These are phyloP conservation scores for Aspergillus viridinutans DNA, from an alignment of 2,329 filamentous ascomycete species.

Conservation along the genomic window DNA sequence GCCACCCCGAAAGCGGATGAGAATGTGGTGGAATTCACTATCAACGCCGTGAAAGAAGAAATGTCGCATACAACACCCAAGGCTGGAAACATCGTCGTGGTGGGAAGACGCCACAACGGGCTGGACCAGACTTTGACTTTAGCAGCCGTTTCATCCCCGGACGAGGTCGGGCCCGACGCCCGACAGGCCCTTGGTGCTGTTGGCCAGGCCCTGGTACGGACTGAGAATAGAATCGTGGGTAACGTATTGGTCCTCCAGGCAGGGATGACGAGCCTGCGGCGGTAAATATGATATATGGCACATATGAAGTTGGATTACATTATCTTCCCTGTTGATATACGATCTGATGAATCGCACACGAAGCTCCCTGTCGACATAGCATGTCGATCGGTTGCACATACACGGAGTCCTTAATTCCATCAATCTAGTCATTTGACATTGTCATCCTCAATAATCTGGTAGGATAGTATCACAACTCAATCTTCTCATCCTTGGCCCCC, in stretches of 20 bases:
- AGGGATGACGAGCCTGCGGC: conserved; percentile 14
- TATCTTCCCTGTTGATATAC: not conserved
- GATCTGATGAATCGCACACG: no score
- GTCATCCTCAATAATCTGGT: no score
- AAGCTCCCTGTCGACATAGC: no score
- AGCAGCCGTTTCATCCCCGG: conserved; percentile 27
- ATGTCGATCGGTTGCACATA: no score
- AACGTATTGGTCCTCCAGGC: conserved; percentile 70
- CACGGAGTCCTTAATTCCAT: no score
- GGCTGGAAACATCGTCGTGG: conserved; percentile 66
- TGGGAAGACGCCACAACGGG: conserved; percentile 50
- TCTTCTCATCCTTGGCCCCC: not conserved
- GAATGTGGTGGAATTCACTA: conserved; percentile 37
- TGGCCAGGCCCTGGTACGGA: conserved; percentile 46
- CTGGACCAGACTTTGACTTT: conserved; percentile 5
- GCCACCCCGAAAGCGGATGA: conserved; percentile 39
- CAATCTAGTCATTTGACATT: no score
- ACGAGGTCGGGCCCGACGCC: conserved; percentile 31
- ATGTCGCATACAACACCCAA: conserved; percentile 60
- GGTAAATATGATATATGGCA: not conserved
- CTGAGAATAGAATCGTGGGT: conserved; percentile 56
- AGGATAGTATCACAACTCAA: not conserved
- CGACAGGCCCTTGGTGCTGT: conserved; percentile 30
- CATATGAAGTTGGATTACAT: not conserved
- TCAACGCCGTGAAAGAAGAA: conserved; percentile 55